Evolutionary conservation across 495 filamentous ascomycete species (phyloP), one percentile per base, ranked within the genome.

Genomic region (Neurospora discreta): DNA sequence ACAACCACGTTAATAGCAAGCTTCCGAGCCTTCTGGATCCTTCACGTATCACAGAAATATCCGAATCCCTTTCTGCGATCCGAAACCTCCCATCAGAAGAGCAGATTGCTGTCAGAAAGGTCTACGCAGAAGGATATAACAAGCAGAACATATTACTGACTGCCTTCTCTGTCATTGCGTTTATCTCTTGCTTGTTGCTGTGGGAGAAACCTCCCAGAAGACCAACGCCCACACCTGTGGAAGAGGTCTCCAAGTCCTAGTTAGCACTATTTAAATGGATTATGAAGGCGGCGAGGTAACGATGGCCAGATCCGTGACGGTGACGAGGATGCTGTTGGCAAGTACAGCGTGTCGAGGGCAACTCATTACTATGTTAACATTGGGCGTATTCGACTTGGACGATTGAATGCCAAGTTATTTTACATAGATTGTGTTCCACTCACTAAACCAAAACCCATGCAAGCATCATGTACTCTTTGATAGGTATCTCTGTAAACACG

Each of bases 41-140:
- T 5, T 11, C 30, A 7, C 67, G 72, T n/a, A 33, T 46, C 16
- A 43, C 18, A 7, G 71, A 69, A 3, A 23, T 74, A 23, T 43
- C 70, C 16, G 60, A 72, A 20, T 74, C 73, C 10, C 72, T 74
- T 8, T 68, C 70, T 16, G 65, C 26, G 23, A 69, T 70, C 18
- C 38, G 70, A 18, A 18, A 8, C 20, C 39, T 74, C 26, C 23
- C 73, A n/a, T 44, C 42, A 0, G 73, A 72, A 3, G 8, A 39
- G 38, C 73, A 74, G 23, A 11, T 30, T n/a, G 20, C 36, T 0
- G 71, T 74, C 16, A 68, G 71, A 13, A 23, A 4, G 18, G 40
- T 70, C 1, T 74, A 70, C 10, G 68, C 39, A 15, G 58, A 41
- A 20, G 72, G 41, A 11, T 75, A 73, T 39, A 68, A 40, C 23